Evolutionary conservation across 2,329 filamentous ascomycete genomes (phyloP).

Genomic region (Penicillium italicum): DNA sequence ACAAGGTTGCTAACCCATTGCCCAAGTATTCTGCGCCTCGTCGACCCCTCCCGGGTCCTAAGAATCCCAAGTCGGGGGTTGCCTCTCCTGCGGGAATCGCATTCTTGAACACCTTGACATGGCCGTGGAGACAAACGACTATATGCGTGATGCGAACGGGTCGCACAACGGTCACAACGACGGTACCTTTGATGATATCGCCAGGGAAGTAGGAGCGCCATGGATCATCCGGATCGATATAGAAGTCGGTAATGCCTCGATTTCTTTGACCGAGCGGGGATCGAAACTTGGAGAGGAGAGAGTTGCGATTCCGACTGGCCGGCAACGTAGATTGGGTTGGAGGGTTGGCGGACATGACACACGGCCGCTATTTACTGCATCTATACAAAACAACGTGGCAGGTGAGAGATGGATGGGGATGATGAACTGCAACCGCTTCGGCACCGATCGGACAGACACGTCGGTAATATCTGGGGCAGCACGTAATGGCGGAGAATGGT

Average conservation of each 20-base stretch:
- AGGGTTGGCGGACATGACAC: conserved; percentile 44
- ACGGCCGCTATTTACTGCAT: conserved; percentile 29
- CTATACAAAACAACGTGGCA: conserved; percentile 30
- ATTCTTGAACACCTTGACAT: conserved; percentile 63
- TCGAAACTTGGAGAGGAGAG: conserved; percentile 53
- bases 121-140: conserved; percentile 60
- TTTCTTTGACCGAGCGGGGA: conserved; percentile 52
- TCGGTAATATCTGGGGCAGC: neutral
- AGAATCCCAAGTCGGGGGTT: conserved; percentile 47
- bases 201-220: conserved; percentile 61
- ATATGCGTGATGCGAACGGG: conserved; percentile 62
- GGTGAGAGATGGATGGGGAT: conserved; percentile 7
- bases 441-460: conserved; percentile 4
- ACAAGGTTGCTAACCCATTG: conserved; percentile 62
- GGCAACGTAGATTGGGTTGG: conserved; percentile 32
- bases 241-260: conserved; percentile 59
- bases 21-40: conserved; percentile 56
- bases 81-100: conserved; percentile 55
- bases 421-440: conserved; percentile 9
- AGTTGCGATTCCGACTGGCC: conserved; percentile 41
- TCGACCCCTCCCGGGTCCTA: conserved; percentile 54
- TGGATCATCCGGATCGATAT: conserved; percentile 60
- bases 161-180: conserved; percentile 58
- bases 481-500: conserved; percentile 5
- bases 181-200: conserved; percentile 58